phyloP scores from a whole-genome alignment of 176 grass and related monocot species.

The Urochloa ruziziensis region DNA sequence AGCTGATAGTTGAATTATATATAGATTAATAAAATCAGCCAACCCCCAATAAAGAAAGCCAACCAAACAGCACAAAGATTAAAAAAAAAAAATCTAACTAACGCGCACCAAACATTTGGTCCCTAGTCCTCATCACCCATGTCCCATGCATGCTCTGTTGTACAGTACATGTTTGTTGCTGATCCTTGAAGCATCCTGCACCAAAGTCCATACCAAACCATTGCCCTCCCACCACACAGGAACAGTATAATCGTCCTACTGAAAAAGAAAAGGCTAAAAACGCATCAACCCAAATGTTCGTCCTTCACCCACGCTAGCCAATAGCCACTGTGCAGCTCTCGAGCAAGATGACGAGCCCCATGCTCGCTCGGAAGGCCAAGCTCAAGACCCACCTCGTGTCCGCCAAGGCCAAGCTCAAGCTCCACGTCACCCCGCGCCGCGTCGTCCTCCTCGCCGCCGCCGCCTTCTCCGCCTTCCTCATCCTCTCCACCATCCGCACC shows the following conservation, averaged over 20 bases:
- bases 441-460: constrained; percentile 32
- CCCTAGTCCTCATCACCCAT: constrained; percentile 2
- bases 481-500: constrained; percentile 49
- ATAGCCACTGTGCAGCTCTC: neutral
- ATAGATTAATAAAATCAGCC: too few species aligned
- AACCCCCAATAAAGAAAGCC: neutral
- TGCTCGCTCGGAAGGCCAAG: constrained; percentile 49
- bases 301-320: neutral
- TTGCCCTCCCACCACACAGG: neutral
- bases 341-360: constrained; percentile 42
- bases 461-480: constrained; percentile 23
- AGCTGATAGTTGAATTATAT: too few species aligned
- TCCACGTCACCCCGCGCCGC: constrained; percentile 51
- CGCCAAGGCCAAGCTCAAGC: constrained; percentile 58
- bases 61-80: neutral
- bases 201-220: neutral
- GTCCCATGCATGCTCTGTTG: neutral
- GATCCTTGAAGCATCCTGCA: constrained; percentile 28
- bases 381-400: constrained; percentile 56
- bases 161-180: neutral
- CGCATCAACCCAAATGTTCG: neutral
- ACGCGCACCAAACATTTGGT: constrained; percentile 28
- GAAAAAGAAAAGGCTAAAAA: neutral
- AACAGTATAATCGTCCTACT: neutral
- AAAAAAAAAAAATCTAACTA: neutral